phyloP scores from a whole-genome alignment of 2,329 filamentous ascomycete species.

The Elsinoe batatas region DNA sequence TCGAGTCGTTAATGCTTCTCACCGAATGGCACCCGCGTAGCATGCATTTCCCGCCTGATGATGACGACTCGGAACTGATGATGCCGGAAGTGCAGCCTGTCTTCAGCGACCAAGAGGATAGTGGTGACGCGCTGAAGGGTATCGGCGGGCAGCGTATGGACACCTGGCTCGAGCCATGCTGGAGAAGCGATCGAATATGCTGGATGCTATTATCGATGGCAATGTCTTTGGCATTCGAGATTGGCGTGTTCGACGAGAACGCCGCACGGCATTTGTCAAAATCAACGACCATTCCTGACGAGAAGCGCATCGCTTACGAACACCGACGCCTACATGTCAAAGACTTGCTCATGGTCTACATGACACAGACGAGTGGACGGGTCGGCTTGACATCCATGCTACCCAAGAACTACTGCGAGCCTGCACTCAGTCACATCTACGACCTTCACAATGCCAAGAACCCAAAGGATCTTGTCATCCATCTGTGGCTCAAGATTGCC shows the following conservation, averaged over 20 bases:
- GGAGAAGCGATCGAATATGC: conserved; percentile 84
- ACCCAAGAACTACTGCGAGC: conserved; percentile 41
- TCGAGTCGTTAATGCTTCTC: conserved; percentile 85
- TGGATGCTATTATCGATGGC: conserved; percentile 95
- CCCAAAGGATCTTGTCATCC: conserved; percentile 49
- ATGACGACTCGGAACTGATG: conserved; percentile 55
- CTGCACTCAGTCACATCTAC: conserved; percentile 26
- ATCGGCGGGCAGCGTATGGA: conserved; percentile 78
- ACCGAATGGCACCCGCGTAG: conserved; percentile 97
- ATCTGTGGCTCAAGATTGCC: conserved; percentile 91
- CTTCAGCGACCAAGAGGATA: conserved; percentile 51
- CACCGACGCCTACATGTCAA: conserved; percentile 73
- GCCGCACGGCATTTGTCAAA: conserved; percentile 49
- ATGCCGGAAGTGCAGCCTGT: conserved; percentile 43
- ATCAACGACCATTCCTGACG: conserved; percentile 29
- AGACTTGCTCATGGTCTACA: conserved; percentile 77
- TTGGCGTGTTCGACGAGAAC: conserved; percentile 89
- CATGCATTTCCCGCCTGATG: conserved; percentile 75
- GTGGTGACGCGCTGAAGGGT: conserved; percentile 48
- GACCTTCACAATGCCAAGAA: conserved; percentile 21
- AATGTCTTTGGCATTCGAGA: conserved; percentile 80
- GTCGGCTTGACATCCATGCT: conserved; percentile 92
- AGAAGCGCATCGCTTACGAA: conserved; percentile 64
- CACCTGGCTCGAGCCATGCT: conserved; percentile 92
- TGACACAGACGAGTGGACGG: conserved; percentile 85